Conservation (phyloP, 129 eudicot species). For the sunflower (Helianthus annuus) region DNA sequence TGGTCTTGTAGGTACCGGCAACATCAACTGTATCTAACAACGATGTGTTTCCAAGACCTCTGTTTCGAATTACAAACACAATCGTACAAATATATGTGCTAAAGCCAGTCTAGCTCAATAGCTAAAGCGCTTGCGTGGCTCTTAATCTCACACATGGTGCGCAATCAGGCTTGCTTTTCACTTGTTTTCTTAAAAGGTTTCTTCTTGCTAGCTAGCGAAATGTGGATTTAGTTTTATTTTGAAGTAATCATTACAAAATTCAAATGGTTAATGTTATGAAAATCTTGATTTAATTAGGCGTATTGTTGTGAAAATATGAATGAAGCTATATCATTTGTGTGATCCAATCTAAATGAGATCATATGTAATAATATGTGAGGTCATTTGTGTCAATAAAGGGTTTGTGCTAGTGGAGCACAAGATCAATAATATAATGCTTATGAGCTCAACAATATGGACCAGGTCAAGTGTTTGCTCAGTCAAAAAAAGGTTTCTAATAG, state of each 20-base stretch:
- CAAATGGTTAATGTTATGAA: not conserved
- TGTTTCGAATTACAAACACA: conserved; percentile 17
- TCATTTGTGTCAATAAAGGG: conserved; percentile 45
- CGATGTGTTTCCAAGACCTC: conserved; percentile 15
- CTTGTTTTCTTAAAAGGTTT: not conserved
- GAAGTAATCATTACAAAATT: not conserved
- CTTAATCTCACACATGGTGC: not conserved
- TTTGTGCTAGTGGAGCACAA: conserved; percentile 39
- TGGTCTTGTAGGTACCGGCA: conserved; percentile 28
- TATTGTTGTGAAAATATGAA: not conserved
- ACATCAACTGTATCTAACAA: conserved; percentile 26
- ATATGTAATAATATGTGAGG: conserved; percentile 42
- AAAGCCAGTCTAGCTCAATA: not conserved
- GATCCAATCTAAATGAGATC: conserved; percentile 38
- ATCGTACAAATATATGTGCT: conserved; percentile 1
- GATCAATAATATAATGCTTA: conserved; percentile 30
- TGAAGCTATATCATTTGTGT: conserved; percentile 24
- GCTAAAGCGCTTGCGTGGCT: not conserved
- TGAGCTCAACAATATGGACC: conserved; percentile 44
- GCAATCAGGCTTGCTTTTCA: not conserved
- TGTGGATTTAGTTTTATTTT: not conserved
- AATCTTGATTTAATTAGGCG: not conserved
- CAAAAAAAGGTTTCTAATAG: conserved; percentile 20
- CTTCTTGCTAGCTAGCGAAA: not conserved
- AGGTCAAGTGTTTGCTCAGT: conserved; percentile 35